Conservation (phyloP, 164 flowering plant species). For the Liriodendron chinense region DNA sequence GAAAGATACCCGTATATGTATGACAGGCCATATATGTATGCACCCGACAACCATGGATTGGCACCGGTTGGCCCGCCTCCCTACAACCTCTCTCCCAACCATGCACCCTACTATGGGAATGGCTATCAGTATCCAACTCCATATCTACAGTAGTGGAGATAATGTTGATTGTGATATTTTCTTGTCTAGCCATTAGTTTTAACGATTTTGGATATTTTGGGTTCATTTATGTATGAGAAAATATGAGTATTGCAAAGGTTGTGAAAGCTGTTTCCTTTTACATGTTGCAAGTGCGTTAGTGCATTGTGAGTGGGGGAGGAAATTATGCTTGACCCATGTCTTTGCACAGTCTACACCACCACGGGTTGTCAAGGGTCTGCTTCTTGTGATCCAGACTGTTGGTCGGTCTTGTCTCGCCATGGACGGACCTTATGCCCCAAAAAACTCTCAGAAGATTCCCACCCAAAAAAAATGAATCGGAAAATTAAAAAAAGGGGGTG, state of each 20-base stretch:
- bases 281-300: not conserved
- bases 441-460: too few species aligned
- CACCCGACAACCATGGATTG: slow-evolving; percentile 54
- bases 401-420: too few species aligned
- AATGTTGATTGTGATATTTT: slow-evolving; percentile 17
- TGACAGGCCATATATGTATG: slow-evolving; percentile 59
- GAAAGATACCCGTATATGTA: slow-evolving; percentile 80
- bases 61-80: slow-evolving; percentile 50
- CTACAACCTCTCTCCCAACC: slow-evolving; percentile 58
- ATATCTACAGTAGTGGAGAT: slow-evolving; percentile 57
- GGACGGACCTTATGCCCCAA: too few species aligned
- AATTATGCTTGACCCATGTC: not conserved
- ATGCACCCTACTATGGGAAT: slow-evolving; percentile 76
- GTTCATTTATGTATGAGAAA: not conserved
- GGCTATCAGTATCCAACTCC: slow-evolving; percentile 86
- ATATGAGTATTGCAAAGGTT: not conserved
- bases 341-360: too few species aligned
- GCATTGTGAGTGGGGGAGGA: not conserved
- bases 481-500: too few species aligned
- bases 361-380: too few species aligned
- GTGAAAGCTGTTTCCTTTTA: not conserved
- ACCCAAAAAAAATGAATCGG: too few species aligned
- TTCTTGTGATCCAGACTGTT: too few species aligned
- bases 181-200: not conserved
- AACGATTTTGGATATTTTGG: not conserved